Conservation (phyloP, 345 rosid genomes). For the Eutrema heterophyllum region DNA sequence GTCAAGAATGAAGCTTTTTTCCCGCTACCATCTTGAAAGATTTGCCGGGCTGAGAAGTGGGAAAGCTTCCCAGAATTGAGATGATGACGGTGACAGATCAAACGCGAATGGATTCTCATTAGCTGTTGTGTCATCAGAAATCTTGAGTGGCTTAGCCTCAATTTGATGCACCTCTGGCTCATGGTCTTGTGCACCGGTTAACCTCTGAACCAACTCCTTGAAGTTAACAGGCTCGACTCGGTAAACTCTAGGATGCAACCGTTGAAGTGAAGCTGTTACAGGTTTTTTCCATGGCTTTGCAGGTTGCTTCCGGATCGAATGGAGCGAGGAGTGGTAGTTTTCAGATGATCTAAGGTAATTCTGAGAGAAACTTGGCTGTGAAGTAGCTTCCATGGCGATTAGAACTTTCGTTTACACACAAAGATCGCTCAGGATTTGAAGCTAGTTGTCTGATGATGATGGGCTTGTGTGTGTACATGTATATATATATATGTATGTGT, state of each 20-base stretch:
- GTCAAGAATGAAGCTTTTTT: conserved; percentile 2
- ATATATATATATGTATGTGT: not conserved
- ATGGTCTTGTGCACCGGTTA: conserved; percentile 52
- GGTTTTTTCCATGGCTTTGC: conserved; percentile 66
- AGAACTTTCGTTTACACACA: not conserved
- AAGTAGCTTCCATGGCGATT: conserved; percentile 29
- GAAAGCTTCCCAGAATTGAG: conserved; percentile 45
- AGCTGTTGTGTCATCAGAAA: not conserved
- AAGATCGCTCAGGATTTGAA: not conserved
- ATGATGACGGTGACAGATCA: conserved; percentile 45
- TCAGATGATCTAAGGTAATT: conserved; percentile 11
- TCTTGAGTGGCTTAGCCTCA: conserved; percentile 19
- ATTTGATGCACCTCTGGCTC: not conserved
- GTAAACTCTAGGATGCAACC: conserved; percentile 60
- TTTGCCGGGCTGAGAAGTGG: conserved; percentile 59
- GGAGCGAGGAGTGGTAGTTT: conserved; percentile 40
- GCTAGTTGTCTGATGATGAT: not conserved
- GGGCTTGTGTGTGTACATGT: conserved; percentile 1
- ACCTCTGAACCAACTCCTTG: conserved; percentile 74
- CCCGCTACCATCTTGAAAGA: conserved; percentile 44
- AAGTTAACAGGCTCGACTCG: conserved; percentile 72
- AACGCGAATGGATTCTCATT: conserved; percentile 31
- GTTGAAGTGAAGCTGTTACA: conserved; percentile 52
- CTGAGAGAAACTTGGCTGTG: conserved; percentile 18
- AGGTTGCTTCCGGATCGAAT: conserved; percentile 47